Conservation (phyloP, 2,329 filamentous ascomycete genomes). For the Orbilia ellipsospora region DNA sequence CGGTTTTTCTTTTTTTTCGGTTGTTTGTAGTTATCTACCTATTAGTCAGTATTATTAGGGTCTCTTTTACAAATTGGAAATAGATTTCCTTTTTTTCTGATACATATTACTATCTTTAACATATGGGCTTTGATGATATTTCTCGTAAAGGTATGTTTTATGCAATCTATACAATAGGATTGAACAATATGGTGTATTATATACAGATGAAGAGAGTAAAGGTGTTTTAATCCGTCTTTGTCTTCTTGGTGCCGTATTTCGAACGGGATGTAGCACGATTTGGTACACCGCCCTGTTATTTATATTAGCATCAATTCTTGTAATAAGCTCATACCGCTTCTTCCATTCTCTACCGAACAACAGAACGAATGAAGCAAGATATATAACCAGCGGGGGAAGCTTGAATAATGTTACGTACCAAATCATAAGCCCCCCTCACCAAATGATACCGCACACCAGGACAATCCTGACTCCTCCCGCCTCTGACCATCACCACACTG, state of each 20-base stretch:
- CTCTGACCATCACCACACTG: slow-evolving; percentile 94
- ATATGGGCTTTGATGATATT: no score
- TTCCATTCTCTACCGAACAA: neutral
- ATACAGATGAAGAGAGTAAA: neutral
- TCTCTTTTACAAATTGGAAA: neutral
- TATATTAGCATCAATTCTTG: no score
- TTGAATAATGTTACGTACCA: slow-evolving; percentile 72
- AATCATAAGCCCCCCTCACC: slow-evolving; percentile 88
- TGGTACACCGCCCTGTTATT: slow-evolving; percentile 82
- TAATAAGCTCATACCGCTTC: no score
- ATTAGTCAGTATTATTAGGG: no score
- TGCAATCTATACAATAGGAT: no score
- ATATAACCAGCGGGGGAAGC: neutral
- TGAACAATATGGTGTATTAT: neutral
- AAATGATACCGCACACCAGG: slow-evolving; percentile 97
- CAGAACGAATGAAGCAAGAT: neutral
- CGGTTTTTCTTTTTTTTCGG: no score
- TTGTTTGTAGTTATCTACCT: no score
- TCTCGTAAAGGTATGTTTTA: no score
- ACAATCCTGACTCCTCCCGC: slow-evolving; percentile 94
- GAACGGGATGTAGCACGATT: slow-evolving; percentile 85
- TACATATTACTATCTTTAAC: neutral
- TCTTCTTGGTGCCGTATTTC: slow-evolving; percentile 99
- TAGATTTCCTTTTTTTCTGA: slow-evolving; percentile 1
- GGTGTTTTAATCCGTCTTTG: slow-evolving; percentile 72